These are phyloP conservation scores for Vitellaria paradoxa DNA, from an alignment of 179 eudicot genomes.

Conservation along the genomic window DNA sequence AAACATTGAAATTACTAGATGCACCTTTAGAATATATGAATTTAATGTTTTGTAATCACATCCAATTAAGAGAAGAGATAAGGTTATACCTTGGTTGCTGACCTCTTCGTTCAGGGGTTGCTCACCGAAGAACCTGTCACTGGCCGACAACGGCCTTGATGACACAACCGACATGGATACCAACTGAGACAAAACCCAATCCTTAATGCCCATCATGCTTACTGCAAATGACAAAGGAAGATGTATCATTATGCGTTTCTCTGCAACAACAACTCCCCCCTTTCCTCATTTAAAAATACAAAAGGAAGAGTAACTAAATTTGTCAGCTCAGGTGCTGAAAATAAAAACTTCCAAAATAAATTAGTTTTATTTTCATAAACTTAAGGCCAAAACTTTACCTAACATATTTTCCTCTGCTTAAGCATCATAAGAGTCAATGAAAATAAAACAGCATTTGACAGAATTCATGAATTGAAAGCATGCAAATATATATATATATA, in stretches of 20 bases:
- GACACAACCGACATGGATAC: conserved; percentile 63
- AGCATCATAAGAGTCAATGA: background rate
- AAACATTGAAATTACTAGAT: background rate
- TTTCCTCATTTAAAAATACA: background rate
- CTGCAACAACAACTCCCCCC: background rate
- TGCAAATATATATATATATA: too few relatives aligned
- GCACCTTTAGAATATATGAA: background rate
- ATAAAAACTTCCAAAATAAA: background rate
- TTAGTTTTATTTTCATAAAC: too few relatives aligned
- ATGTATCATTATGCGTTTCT: background rate
- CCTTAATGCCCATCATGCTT: conserved; percentile 83
- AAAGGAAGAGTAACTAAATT: background rate
- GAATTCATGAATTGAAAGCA: background rate
- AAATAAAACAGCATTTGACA: background rate
- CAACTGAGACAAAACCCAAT: conserved; percentile 88
- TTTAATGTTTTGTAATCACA: background rate
- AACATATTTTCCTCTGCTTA: background rate
- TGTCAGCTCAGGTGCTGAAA: background rate
- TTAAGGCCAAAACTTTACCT: background rate
- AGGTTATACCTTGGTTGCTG: conserved; percentile 47
- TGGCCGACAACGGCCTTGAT: conserved; percentile 58
- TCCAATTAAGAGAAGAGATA: background rate
- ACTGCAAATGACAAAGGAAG: conserved; percentile 20
- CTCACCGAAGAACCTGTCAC: conserved; percentile 39
- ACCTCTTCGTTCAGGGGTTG: conserved; percentile 40